Percentiles rank a stretch among this genome's conserved stretches.
phyloP scores from a whole-genome alignment of 148 eudicot species.

The Suaeda aralocaspica region DNA sequence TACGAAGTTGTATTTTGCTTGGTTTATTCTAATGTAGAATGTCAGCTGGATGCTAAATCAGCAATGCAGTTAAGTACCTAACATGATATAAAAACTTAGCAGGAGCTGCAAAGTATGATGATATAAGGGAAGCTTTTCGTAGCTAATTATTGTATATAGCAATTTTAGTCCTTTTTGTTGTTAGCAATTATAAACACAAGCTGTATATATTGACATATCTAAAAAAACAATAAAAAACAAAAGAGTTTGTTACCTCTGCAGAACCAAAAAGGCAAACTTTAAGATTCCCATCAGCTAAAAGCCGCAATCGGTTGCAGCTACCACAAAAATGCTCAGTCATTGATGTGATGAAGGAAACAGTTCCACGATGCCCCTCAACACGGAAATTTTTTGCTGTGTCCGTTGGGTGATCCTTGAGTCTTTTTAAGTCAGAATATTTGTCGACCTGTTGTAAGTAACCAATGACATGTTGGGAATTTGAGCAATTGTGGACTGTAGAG shows the following conservation, averaged over 20 bases:
- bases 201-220: too few species aligned
- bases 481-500: background rate
- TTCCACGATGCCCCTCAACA: conserved; percentile 80
- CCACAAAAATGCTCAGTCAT: conserved; percentile 98
- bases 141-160: too few species aligned
- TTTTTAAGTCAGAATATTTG: conserved; percentile 47
- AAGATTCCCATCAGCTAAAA: conserved; percentile 91
- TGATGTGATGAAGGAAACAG: conserved; percentile 93
- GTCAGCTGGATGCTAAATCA: background rate
- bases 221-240: too few species aligned
- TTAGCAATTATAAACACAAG: too few species aligned
- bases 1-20: background rate
- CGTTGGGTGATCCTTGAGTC: conserved; percentile 65
- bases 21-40: background rate
- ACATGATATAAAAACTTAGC: background rate
- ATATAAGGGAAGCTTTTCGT: background rate
- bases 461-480: background rate
- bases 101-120: background rate
- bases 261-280: conserved; percentile 98
- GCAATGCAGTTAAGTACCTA: background rate
- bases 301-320: conserved; percentile 87
- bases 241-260: conserved; percentile 62
- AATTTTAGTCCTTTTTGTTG: too few species aligned
- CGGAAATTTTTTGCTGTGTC: conserved; percentile 93
- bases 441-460: conserved; percentile 40